Conservation (phyloP, 2,329 filamentous ascomycete genomes). For the Paraphoma chrysanthemicola region DNA sequence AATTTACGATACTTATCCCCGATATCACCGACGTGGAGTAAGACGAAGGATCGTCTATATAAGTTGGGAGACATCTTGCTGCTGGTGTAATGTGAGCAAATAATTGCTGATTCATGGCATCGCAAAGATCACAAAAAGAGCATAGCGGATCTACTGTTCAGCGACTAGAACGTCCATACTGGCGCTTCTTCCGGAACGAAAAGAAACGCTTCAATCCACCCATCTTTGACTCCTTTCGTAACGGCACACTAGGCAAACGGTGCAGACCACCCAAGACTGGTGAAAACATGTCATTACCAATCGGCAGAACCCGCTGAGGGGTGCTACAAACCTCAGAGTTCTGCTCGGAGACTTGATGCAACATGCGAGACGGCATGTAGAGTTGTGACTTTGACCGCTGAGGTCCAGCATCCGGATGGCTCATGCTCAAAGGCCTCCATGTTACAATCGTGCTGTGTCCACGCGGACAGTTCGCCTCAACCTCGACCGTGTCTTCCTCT, state of each 20-base stretch:
- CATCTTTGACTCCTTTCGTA: constrained; percentile 2
- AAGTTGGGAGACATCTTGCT: too few species aligned
- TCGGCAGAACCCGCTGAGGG: constrained; percentile 1
- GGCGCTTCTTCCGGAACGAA: background rate
- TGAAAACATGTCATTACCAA: constrained; percentile 11
- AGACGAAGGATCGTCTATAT: too few species aligned
- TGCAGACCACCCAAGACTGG: constrained; percentile 13
- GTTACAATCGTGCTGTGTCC: background rate
- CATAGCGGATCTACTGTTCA: background rate
- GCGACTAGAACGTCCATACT: background rate
- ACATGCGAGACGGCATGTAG: background rate
- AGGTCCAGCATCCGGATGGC: background rate
- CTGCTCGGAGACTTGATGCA: background rate
- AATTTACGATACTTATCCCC: too few species aligned
- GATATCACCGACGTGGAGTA: too few species aligned
- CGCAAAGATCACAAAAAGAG: too few species aligned
- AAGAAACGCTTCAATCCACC: constrained; percentile 6
- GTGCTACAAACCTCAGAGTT: background rate
- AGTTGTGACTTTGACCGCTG: background rate
- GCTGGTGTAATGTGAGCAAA: too few species aligned
- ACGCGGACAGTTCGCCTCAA: background rate
- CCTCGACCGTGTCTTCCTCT: background rate
- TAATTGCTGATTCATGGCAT: too few species aligned
- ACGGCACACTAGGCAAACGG: background rate
- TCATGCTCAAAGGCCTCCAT: background rate